Evolutionary conservation across 306 rosid genomes (phyloP).

Genomic region (Fragaria iinumae): DNA sequence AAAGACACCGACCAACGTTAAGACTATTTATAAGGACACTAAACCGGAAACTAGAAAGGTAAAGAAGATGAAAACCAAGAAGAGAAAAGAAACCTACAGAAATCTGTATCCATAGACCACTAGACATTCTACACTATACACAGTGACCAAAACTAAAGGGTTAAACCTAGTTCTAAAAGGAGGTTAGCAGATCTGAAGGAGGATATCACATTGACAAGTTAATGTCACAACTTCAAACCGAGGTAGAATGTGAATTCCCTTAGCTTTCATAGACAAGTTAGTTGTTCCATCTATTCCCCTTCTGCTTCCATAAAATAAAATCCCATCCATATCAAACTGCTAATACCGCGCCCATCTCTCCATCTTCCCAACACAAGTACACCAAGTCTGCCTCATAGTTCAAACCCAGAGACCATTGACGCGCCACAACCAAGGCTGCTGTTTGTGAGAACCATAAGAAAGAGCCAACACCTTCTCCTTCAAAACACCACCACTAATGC

Average conservation of each 20-base stretch:
- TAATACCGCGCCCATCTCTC: neutral
- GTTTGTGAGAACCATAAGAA: constrained; percentile 28
- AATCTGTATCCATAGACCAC: constrained; percentile 15
- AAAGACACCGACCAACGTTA: constrained; percentile 2
- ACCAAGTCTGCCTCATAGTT: constrained; percentile 16
- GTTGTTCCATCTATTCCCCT: constrained; percentile 29
- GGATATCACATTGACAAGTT: constrained; percentile 11
- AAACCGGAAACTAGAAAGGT: neutral
- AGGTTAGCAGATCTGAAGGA: neutral
- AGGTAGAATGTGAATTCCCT: constrained; percentile 32
- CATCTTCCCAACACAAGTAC: constrained; percentile 17
- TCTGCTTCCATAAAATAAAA: constrained; percentile 32
- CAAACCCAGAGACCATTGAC: constrained; percentile 31
- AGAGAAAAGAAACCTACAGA: constrained; percentile 16
- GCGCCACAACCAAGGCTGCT: constrained; percentile 34
- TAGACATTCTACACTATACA: constrained; percentile 21
- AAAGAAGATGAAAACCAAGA: neutral
- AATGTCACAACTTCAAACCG: constrained; percentile 19
- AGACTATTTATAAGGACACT: constrained; percentile 8
- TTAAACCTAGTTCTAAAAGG: constrained; percentile 13
- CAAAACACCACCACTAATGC: neutral
- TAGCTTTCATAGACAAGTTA: constrained; percentile 28
- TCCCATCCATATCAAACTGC: constrained; percentile 20
- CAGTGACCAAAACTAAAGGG: constrained; percentile 6
- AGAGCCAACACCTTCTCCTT: constrained; percentile 23